phyloP scores from a whole-genome alignment of 805 yeast genomes.

The Kodamaea laetipori region DNA sequence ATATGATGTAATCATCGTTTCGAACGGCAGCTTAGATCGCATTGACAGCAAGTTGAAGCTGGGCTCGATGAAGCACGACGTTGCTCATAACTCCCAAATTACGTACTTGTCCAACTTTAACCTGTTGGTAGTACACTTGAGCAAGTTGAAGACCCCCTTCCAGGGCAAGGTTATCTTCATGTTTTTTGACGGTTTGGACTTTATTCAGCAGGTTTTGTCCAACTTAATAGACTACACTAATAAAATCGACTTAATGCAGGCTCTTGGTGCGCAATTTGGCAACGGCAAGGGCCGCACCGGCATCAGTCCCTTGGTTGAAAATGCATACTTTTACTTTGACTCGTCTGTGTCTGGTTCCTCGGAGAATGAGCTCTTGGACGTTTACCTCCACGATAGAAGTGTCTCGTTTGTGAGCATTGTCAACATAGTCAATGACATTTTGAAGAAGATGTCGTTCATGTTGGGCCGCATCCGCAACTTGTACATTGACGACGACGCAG shows the following conservation, averaged over 20 bases:
- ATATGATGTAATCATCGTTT: constrained; percentile 36
- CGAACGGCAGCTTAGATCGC: constrained; percentile 36
- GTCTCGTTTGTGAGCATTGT: constrained; percentile 29
- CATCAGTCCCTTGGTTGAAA: constrained; percentile 19
- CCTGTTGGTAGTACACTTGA: constrained; percentile 22
- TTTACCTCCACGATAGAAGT: constrained; percentile 16
- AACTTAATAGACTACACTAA: constrained; percentile 33
- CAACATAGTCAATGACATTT: constrained; percentile 35
- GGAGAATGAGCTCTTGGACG: constrained; percentile 16
- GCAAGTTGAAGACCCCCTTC: constrained; percentile 16
- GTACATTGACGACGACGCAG: constrained; percentile 33
- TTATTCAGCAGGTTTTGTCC: constrained; percentile 32
- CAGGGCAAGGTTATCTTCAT: constrained; percentile 37
- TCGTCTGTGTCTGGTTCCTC: constrained; percentile 21
- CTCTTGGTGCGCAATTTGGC: constrained; percentile 3
- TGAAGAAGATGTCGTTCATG: constrained; percentile 38
- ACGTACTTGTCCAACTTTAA: constrained; percentile 29
- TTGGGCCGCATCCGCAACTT: constrained; percentile 33
- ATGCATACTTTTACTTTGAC: constrained; percentile 38
- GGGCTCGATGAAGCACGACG: constrained; percentile 19
- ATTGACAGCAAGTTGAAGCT: constrained; percentile 25
- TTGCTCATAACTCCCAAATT: constrained; percentile 24
- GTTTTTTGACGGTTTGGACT: constrained; percentile 39
- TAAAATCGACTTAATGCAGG: constrained; percentile 9
- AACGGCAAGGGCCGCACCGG: constrained; percentile 1